These are phyloP conservation scores for Phytophthora citricola DNA, from an alignment of 352 stramenopile genomes.

Conservation along the genomic window DNA sequence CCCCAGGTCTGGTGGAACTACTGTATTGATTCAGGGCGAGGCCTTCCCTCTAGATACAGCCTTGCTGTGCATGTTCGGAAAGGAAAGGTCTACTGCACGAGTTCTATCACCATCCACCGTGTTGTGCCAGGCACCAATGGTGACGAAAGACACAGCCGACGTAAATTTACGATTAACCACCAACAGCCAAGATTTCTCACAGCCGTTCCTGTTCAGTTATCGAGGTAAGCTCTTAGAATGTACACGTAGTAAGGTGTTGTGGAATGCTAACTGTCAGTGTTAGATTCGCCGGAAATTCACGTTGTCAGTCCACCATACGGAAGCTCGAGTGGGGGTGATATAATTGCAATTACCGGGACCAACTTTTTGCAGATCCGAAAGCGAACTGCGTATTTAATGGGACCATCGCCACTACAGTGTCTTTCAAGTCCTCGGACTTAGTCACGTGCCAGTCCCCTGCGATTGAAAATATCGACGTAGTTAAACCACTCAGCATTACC, in stretches of 20 bases:
- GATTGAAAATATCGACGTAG: constrained; percentile 2
- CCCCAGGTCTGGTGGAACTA: constrained; percentile 43
- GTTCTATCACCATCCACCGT: constrained; percentile 38
- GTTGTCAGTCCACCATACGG: constrained; percentile 35
- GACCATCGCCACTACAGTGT: constrained; percentile 33
- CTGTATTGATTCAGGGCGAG: constrained; percentile 42
- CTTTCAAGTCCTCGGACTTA: constrained; percentile 30
- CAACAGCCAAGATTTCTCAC: constrained; percentile 63
- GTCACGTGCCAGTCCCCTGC: constrained; percentile 43
- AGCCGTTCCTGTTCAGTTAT: constrained; percentile 47
- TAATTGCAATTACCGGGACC: constrained; percentile 37
- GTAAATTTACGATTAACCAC: constrained; percentile 60
- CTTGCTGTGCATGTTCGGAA: constrained; percentile 50
- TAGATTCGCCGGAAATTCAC: constrained; percentile 51
- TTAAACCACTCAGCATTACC: constrained; percentile 12
- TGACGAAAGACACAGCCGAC: not conserved
- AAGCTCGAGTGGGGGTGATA: constrained; percentile 25
- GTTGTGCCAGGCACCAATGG: constrained; percentile 30
- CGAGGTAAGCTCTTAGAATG: constrained; percentile 42
- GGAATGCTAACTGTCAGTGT: not conserved
- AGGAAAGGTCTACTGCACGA: constrained; percentile 11
- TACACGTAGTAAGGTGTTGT: not conserved
- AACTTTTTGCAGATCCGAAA: constrained; percentile 41
- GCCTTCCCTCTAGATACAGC: constrained; percentile 36
- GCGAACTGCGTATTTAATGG: constrained; percentile 54